Evolutionary conservation across 768 basidiomycete species (phyloP).

Genomic region (Leucocoprinus leucothites): DNA sequence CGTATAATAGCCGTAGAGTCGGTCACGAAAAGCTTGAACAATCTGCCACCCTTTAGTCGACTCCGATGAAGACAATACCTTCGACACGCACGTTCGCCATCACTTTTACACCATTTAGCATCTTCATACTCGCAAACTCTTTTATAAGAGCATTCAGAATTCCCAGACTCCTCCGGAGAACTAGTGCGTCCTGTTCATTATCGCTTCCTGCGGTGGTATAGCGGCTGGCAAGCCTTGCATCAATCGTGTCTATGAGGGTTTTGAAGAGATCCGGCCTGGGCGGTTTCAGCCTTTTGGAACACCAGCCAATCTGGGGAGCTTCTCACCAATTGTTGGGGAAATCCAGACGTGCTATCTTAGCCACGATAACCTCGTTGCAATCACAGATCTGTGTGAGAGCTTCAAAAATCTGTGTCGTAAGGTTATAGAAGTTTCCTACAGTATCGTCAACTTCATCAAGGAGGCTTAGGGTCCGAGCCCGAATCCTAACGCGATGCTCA

Average conservation of each 20-base stretch:
- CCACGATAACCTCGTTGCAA: constrained; percentile 70
- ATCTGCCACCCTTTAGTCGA: constrained; percentile 36
- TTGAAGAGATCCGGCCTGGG: constrained; percentile 59
- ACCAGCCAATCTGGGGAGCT: not conserved
- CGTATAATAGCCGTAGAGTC: constrained; percentile 63
- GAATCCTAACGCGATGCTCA: constrained; percentile 64
- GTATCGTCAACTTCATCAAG: constrained; percentile 77
- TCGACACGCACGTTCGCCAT: constrained; percentile 53
- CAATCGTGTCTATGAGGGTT: constrained; percentile 53
- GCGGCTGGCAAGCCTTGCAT: constrained; percentile 48
- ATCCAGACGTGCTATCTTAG: constrained; percentile 77
- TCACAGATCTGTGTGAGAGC: constrained; percentile 59
- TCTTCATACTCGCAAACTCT: constrained; percentile 68
- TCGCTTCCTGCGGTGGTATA: constrained; percentile 37
- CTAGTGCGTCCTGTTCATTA: constrained; percentile 42
- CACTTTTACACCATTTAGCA: constrained; percentile 61
- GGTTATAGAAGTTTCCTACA: constrained; percentile 34
- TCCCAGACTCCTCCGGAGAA: constrained; percentile 58
- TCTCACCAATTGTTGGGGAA: constrained; percentile 70
- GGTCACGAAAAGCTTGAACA: constrained; percentile 45
- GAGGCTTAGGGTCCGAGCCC: constrained; percentile 60
- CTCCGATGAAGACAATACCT: not conserved
- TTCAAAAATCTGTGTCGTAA: not conserved
- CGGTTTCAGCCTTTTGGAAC: not conserved
- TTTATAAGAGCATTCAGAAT: constrained; percentile 66